Conservation (phyloP, 208 protist genomes). For the Acanthamoeba lenticulata region DNA sequence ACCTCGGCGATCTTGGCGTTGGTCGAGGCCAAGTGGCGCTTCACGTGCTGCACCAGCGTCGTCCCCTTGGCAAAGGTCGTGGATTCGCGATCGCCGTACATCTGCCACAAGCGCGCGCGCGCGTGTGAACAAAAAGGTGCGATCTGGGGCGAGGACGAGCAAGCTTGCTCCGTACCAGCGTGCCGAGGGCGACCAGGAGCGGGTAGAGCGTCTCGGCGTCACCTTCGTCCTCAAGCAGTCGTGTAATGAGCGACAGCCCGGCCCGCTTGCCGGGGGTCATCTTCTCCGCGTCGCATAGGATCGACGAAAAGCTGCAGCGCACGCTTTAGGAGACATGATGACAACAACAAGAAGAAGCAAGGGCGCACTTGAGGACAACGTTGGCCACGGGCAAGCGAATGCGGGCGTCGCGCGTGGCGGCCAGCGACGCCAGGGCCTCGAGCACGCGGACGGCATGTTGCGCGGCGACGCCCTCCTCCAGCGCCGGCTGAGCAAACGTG, state of each 20-base stretch:
- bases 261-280: background rate
- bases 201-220: conserved; percentile 39
- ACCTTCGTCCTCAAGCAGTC: background rate
- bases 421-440: background rate
- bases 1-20: conserved; percentile 16
- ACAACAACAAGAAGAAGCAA: background rate
- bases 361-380: conserved; percentile 47
- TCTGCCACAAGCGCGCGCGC: background rate
- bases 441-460: background rate
- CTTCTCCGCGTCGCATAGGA: background rate
- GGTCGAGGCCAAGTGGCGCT: background rate
- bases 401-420: background rate
- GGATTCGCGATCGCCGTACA: conserved; percentile 10
- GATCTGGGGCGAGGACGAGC: background rate
- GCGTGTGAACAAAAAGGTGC: background rate
- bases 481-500: conserved; percentile 14
- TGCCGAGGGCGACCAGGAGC: conserved; percentile 25
- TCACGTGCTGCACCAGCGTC: background rate
- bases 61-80: background rate
- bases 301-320: background rate
- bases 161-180: background rate
- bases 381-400: conserved; percentile 11
- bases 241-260: background rate
- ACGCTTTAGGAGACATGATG: background rate
- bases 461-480: background rate